A percentile compares a stretch with the other conserved stretches of the same genome.
Conservation (phyloP, 805 yeast genomes). For the Dipodascopsis uninucleata region DNA sequence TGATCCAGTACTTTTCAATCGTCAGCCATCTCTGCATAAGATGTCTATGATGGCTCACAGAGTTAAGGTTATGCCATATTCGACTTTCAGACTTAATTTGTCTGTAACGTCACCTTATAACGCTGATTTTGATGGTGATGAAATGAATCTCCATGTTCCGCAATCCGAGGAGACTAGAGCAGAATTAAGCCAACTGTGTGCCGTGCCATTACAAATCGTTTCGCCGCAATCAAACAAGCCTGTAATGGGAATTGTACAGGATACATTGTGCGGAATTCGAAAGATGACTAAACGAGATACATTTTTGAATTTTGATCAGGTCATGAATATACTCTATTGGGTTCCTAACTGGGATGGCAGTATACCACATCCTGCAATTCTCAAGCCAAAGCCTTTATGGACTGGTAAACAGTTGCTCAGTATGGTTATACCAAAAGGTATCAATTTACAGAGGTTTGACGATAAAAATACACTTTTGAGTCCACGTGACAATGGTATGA, state of each 20-base stretch:
- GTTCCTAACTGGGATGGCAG: constrained; percentile 99
- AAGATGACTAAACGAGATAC: constrained; percentile 89
- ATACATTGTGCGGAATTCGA: constrained; percentile 94
- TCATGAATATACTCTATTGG: constrained; percentile 96
- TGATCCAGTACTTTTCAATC: constrained; percentile 96
- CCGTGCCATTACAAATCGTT: constrained; percentile 95
- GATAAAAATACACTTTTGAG: constrained; percentile 78
- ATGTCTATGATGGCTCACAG: constrained; percentile 99
- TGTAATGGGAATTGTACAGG: constrained; percentile 99
- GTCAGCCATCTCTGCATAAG: constrained; percentile 98
- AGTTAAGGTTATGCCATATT: constrained; percentile 97
- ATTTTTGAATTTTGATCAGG: constrained; percentile 87
- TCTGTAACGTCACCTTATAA: constrained; percentile 99
- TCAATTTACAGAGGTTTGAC: constrained; percentile 89
- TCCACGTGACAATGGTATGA: constrained; percentile 94
- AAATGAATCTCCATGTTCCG: constrained; percentile 98
- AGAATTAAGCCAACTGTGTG: constrained; percentile 89
- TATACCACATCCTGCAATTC: constrained; percentile 89
- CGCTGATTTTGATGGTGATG: constrained; percentile 99
- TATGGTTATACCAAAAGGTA: constrained; percentile 92
- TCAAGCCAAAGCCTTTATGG: constrained; percentile 96
- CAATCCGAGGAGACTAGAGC: constrained; percentile 98
- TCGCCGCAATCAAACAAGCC: constrained; percentile 99
- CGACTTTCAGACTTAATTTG: constrained; percentile 91
- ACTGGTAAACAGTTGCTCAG: constrained; percentile 93